phyloP scores from a whole-genome alignment of 2,329 filamentous ascomycete genomes.

The Ciborinia camelliae region DNA sequence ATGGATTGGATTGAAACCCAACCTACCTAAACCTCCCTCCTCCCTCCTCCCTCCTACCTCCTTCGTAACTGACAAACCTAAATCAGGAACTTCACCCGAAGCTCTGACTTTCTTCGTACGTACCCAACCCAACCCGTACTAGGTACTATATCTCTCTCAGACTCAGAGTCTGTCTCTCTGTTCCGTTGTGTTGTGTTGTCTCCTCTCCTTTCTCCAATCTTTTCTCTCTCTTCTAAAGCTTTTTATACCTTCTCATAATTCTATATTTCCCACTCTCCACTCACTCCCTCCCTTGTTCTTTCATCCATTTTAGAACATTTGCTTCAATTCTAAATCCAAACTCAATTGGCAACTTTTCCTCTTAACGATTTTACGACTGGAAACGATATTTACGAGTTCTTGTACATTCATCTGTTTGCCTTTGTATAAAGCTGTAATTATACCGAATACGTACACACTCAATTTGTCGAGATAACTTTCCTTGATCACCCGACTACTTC shows the following conservation, averaged over 20 bases:
- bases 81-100: slow-evolving; percentile 14
- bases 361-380: slow-evolving; percentile 27
- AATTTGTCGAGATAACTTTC: slow-evolving; percentile 10
- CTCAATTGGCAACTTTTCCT: neutral
- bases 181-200: neutral
- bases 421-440: slow-evolving; percentile 30
- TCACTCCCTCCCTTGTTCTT: neutral
- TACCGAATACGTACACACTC: slow-evolving; percentile 11
- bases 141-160: neutral
- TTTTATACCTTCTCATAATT: neutral
- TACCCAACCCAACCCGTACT: too few species aligned
- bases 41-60: neutral
- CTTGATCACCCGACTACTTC: slow-evolving; percentile 5
- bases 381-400: slow-evolving; percentile 25
- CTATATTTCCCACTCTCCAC: neutral
- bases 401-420: slow-evolving; percentile 27
- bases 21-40: neutral
- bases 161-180: too few species aligned
- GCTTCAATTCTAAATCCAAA: neutral
- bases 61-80: slow-evolving; percentile 17
- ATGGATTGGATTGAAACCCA: too few species aligned
- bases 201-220: neutral
- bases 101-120: slow-evolving; percentile 2
- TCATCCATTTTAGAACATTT: slow-evolving; percentile 1
- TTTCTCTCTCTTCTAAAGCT: neutral